Conservation (phyloP, 2,329 filamentous ascomycete species). For the Pseudogymnoascus sp. region DNA sequence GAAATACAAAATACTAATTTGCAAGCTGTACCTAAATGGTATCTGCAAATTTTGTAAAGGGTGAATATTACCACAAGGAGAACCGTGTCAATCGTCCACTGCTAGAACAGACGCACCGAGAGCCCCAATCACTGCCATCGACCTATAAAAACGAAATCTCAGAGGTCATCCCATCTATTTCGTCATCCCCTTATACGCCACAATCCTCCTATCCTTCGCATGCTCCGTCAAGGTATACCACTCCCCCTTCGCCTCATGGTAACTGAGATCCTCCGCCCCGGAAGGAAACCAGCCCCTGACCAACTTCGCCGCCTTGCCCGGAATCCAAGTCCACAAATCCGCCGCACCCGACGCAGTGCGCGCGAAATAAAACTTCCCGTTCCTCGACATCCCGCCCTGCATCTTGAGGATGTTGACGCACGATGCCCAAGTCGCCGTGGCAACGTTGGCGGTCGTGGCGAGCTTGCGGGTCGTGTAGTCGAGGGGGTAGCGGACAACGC, state of each 20-base stretch:
- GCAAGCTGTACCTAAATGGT: neutral
- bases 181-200: neutral
- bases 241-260: constrained; percentile 21
- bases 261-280: constrained; percentile 29
- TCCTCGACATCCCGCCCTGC: constrained; percentile 28
- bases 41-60: neutral
- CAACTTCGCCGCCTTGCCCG: constrained; percentile 21
- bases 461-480: constrained; percentile 25
- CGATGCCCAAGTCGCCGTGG: constrained; percentile 25
- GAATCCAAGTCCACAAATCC: constrained; percentile 28
- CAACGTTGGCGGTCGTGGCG: constrained; percentile 14
- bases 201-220: constrained; percentile 3
- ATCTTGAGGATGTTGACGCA: constrained; percentile 27
- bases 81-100: neutral
- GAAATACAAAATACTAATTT: neutral
- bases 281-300: constrained; percentile 21
- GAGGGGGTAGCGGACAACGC: constrained; percentile 27
- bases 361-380: constrained; percentile 29
- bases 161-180: neutral
- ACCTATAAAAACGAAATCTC: neutral
- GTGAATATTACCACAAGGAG: neutral
- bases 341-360: constrained; percentile 23
- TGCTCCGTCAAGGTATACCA: constrained; percentile 17
- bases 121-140: neutral
- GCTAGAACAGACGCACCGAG: neutral